phyloP scores from a whole-genome alignment of 805 yeast species.

The Saturnispora bothae region DNA sequence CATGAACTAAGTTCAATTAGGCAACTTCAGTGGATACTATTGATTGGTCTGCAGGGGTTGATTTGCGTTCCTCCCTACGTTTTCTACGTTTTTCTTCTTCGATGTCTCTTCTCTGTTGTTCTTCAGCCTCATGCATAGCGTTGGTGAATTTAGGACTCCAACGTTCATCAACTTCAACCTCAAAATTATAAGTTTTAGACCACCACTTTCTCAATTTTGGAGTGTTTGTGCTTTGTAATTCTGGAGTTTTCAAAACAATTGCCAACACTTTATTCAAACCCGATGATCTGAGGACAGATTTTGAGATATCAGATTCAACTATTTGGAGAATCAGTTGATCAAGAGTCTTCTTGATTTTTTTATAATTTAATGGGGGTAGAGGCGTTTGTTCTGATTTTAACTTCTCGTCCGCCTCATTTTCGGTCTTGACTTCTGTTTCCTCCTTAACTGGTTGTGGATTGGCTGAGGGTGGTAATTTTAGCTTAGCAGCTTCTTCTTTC shows the following conservation, averaged over 20 bases:
- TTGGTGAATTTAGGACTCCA: slow-evolving; percentile 21
- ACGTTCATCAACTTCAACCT: slow-evolving; percentile 22
- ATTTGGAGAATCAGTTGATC: slow-evolving; percentile 19
- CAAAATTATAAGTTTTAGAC: slow-evolving; percentile 19
- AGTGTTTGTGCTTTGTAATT: slow-evolving; percentile 16
- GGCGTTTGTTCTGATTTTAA: not conserved
- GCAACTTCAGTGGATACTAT: too few relatives aligned
- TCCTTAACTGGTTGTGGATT: slow-evolving; percentile 1
- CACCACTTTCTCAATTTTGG: slow-evolving; percentile 17
- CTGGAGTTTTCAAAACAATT: slow-evolving; percentile 29
- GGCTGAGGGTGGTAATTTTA: not conserved
- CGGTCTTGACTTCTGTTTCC: not conserved
- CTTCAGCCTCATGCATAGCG: slow-evolving; percentile 15
- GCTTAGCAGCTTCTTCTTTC: slow-evolving; percentile 6
- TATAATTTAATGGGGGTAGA: slow-evolving; percentile 15
- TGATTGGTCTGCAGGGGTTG: too few relatives aligned
- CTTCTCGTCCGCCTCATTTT: slow-evolving; percentile 2
- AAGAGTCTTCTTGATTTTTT: slow-evolving; percentile 14
- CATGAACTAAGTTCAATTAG: too few relatives aligned
- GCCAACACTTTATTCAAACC: slow-evolving; percentile 26
- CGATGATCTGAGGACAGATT: slow-evolving; percentile 23
- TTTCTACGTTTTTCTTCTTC: slow-evolving; percentile 33
- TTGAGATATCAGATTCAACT: slow-evolving; percentile 18
- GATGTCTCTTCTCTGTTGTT: slow-evolving; percentile 11
- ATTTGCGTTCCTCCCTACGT: slow-evolving; percentile 21